Conservation (phyloP, 441 rosid genomes). For the Pelargonium citronellum region DNA sequence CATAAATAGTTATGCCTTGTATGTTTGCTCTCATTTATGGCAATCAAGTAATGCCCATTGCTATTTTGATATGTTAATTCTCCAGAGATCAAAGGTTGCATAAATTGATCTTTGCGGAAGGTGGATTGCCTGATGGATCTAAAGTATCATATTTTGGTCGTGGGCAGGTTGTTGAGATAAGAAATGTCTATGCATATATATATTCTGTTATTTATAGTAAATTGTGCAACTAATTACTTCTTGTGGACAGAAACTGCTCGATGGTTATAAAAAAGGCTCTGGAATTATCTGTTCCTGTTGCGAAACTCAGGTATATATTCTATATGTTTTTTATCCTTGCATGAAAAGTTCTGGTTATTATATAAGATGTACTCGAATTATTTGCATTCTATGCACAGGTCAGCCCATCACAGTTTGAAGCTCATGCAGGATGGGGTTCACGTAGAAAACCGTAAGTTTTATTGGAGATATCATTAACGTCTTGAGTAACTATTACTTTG, state of each 20-base stretch:
- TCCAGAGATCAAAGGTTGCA: slow-evolving; percentile 70
- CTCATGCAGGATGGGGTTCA: slow-evolving; percentile 98
- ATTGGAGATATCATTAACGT: not conserved
- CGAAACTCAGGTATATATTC: slow-evolving; percentile 68
- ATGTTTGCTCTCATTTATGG: slow-evolving; percentile 12
- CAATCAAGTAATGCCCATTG: slow-evolving; percentile 15
- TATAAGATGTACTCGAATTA: slow-evolving; percentile 12
- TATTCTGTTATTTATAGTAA: not conserved
- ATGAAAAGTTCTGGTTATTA: not conserved
- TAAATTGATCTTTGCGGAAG: slow-evolving; percentile 64
- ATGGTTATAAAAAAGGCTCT: slow-evolving; percentile 76
- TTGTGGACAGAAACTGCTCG: slow-evolving; percentile 73
- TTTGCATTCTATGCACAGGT: slow-evolving; percentile 51
- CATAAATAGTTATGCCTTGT: slow-evolving; percentile 1
- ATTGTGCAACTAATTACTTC: slow-evolving; percentile 20
- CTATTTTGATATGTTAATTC: slow-evolving; percentile 13
- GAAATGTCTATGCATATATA: slow-evolving; percentile 16
- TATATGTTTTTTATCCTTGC: not conserved
- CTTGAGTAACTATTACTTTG: slow-evolving; percentile 15
- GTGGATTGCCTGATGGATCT: slow-evolving; percentile 77
- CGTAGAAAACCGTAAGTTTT: slow-evolving; percentile 93
- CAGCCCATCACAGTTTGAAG: slow-evolving; percentile 97
- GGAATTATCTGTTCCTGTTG: slow-evolving; percentile 90
- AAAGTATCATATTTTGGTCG: slow-evolving; percentile 74
- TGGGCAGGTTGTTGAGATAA: slow-evolving; percentile 52